phyloP scores from a whole-genome alignment of 345 rosid genomes.

The Leavenworthia alabamica region DNA sequence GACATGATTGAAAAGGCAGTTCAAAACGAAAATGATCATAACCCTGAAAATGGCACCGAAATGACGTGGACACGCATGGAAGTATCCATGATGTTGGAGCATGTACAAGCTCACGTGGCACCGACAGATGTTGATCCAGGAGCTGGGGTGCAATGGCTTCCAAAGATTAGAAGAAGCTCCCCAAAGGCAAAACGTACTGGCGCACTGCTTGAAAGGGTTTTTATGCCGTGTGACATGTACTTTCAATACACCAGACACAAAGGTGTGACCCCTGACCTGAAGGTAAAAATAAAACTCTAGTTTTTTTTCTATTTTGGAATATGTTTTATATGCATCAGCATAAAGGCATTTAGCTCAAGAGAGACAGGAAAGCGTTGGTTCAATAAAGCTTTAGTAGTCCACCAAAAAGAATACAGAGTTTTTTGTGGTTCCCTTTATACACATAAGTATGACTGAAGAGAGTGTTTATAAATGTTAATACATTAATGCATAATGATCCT shows the following conservation, averaged over 20 bases:
- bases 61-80: constrained; percentile 90
- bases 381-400: not conserved
- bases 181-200: constrained; percentile 96
- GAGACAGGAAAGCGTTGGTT: not conserved
- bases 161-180: constrained; percentile 68
- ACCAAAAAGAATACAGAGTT: not conserved
- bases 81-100: constrained; percentile 93
- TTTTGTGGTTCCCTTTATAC: not conserved
- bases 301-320: not conserved
- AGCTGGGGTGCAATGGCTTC: constrained; percentile 99
- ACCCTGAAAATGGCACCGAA: constrained; percentile 72
- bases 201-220: constrained; percentile 93
- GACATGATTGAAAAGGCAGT: constrained; percentile 78
- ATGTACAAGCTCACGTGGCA: constrained; percentile 98
- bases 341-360: not conserved
- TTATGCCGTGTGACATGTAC: constrained; percentile 99
- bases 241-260: constrained; percentile 87
- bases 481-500: not conserved
- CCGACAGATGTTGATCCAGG: constrained; percentile 99
- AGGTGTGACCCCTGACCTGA: constrained; percentile 90
- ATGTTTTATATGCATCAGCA: not conserved
- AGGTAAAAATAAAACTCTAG: constrained; percentile 43
- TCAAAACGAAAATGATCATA: constrained; percentile 45
- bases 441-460: not conserved
- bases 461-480: not conserved